A percentile compares a stretch with the other conserved stretches of the same genome.
These are phyloP conservation scores for Pilobolus umbonatus DNA, from an alignment of 192 early-diverging fungal genomes.

Conservation along the genomic window DNA sequence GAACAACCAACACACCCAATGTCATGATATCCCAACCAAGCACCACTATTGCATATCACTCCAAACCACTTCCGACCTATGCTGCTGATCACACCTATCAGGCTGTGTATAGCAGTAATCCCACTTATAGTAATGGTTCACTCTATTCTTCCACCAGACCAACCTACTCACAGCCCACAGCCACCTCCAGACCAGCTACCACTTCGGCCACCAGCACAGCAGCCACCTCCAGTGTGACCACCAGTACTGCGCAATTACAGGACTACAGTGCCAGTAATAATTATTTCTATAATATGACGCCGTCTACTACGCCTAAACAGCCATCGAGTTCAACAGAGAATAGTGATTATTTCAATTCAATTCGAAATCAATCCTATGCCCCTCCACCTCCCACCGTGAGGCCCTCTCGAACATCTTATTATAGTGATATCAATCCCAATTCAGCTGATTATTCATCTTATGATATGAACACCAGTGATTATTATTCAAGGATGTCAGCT, in stretches of 20 bases:
- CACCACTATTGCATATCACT: neutral
- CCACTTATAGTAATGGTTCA: neutral
- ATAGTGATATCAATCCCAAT: slow-evolving; percentile 1
- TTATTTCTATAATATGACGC: neutral
- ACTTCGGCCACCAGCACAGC: slow-evolving; percentile 1
- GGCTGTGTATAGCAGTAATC: neutral
- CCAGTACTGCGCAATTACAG: neutral
- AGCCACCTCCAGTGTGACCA: slow-evolving; percentile 1
- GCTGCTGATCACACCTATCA: neutral
- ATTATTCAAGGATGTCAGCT: neutral
- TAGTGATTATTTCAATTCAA: neutral
- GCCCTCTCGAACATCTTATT: neutral
- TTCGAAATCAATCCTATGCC: neutral
- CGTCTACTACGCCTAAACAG: neutral
- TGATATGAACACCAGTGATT: slow-evolving; percentile 5
- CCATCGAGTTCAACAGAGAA: neutral
- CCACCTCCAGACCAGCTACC: neutral
- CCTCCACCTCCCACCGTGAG: neutral
- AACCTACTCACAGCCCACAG: slow-evolving; percentile 1
- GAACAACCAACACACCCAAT: slow-evolving; percentile 4
- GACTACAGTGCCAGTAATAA: neutral
- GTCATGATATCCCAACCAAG: neutral
- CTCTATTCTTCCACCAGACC: neutral
- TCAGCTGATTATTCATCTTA: neutral
- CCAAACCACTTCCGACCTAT: neutral